phyloP scores from a whole-genome alignment of 192 early-diverging fungal species.

The Radiomyces spectabilis region DNA sequence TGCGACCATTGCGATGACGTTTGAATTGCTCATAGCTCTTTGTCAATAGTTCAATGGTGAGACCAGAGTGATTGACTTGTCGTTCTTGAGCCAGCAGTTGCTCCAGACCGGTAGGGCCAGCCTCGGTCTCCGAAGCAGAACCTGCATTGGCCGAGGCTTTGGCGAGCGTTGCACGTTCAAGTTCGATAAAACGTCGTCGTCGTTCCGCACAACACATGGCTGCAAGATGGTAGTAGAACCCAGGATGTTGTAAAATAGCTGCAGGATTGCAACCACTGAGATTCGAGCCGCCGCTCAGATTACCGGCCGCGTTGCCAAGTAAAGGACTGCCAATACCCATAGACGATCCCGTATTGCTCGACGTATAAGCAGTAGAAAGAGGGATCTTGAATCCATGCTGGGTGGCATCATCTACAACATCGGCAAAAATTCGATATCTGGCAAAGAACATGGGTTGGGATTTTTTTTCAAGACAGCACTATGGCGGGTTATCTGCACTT shows the following conservation, averaged over 20 bases:
- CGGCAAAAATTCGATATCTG: conserved; percentile 71
- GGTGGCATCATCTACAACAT: conserved; percentile 63
- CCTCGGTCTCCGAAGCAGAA: background rate
- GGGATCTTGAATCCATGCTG: conserved; percentile 64
- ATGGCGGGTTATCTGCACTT: too few relatives aligned
- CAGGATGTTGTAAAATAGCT: conserved; percentile 75
- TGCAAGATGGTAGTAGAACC: conserved; percentile 74
- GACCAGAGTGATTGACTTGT: conserved; percentile 52
- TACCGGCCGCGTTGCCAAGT: conserved; percentile 24
- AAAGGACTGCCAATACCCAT: conserved; percentile 23
- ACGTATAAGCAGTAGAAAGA: conserved; percentile 38
- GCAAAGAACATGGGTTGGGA: too few relatives aligned
- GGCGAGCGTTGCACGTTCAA: conserved; percentile 19
- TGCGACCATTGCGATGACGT: conserved; percentile 56
- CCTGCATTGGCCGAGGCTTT: too few relatives aligned
- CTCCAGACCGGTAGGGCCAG: background rate
- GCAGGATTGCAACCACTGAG: conserved; percentile 54
- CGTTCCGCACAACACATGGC: conserved; percentile 70
- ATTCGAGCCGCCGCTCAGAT: background rate
- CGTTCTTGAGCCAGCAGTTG: conserved; percentile 34
- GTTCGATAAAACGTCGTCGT: conserved; percentile 46
- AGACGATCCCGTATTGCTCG: too few relatives aligned
- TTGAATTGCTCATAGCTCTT: conserved; percentile 92
- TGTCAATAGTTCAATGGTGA: conserved; percentile 79
- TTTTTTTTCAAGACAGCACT: too few relatives aligned